phyloP scores from a whole-genome alignment of 208 protist species.

The Leishmania braziliensis region DNA sequence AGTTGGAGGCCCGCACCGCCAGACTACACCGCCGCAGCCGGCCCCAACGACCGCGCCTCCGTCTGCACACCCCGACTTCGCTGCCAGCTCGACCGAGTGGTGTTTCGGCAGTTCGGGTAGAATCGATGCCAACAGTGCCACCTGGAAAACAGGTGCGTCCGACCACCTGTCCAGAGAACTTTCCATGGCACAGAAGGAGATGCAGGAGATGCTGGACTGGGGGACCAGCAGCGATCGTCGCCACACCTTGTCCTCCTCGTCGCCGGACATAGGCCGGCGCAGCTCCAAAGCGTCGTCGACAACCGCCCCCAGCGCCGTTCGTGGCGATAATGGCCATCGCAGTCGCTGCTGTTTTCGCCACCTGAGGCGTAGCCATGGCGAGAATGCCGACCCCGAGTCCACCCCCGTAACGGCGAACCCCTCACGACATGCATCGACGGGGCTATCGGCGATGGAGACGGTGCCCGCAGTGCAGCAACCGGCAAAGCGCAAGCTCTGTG shows the following conservation, averaged over 20 bases:
- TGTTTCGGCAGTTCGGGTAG: slow-evolving; percentile 14
- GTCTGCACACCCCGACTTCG: background rate
- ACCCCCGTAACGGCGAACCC: background rate
- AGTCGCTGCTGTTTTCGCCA: background rate
- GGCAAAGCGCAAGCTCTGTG: slow-evolving; percentile 13
- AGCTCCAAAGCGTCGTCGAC: slow-evolving; percentile 9
- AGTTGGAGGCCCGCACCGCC: slow-evolving; percentile 15
- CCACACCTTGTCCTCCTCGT: slow-evolving; percentile 5
- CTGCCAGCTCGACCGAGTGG: slow-evolving; percentile 16
- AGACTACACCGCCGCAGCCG: slow-evolving; percentile 7
- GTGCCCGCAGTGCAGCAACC: background rate
- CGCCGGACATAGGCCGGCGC: background rate
- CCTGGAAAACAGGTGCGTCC: slow-evolving; percentile 13
- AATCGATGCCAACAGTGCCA: slow-evolving; percentile 12
- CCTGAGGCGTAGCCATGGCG: background rate
- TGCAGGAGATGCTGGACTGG: slow-evolving; percentile 38
- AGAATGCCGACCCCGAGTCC: background rate
- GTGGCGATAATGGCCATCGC: background rate
- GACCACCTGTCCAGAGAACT: slow-evolving; percentile 20
- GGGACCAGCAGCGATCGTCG: slow-evolving; percentile 15
- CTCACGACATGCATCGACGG: background rate
- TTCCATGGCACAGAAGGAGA: slow-evolving; percentile 32
- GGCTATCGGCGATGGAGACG: slow-evolving; percentile 14
- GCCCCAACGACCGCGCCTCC: background rate
- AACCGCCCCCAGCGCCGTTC: background rate